Base-by-base conservation (phyloP, 2,329 filamentous ascomycete genomes). In the Colletotrichum sansevieriae region DNA sequence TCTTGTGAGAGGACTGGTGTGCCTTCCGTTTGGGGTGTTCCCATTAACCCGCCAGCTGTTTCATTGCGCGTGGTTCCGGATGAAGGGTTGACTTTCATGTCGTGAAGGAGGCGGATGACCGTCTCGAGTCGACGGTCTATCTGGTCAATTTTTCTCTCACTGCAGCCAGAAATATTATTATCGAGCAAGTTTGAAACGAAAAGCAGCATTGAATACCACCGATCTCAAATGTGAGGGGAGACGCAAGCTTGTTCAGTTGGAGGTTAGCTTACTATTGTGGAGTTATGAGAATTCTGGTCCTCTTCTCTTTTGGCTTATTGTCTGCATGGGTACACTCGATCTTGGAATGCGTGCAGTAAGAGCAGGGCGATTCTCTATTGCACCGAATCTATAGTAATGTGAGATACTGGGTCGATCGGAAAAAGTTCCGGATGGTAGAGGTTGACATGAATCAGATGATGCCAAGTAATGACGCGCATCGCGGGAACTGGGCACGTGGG, bases 81-180 rank as follows among this genome's bases (percentile, higher is more conserved):
- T 7, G 73, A 39, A 55, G 71, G 75, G 22, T 69, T 74, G 37
- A 73, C 73, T 55, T 74, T 79, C 67, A 81, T 74, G 33, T 80
- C 78, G 43, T 76, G 73, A 46, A 81, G 73, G n/a, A 80, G 72
- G 15, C 73, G 68, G 22, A 78, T 75, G 18, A 81, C 75, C 1
- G 75, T 75, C 63, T 80, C 77, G 2, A 81, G 75, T 10, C 77
- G 76, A 12, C 75, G 76, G 58, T 81, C 79, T 51, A 81, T 79
- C 15, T 75, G 75, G 47, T 81, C 79, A 22, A 81, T 81, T 71
- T 81, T 81, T 52, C 75, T 74, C 61, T 81, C 79, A 73, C 79
- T 81, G 15, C 4, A 15, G 5, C 12, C 18, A 35, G 6, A 3
- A 46, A 15, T 29, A 37, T 66, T 29, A 65, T 13, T 11, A 43